Percentiles rank a stretch among this genome's conserved stretches.
These are phyloP conservation scores for Gastrolobium villosum DNA, from an alignment of 306 rosid species.

Conservation along the genomic window DNA sequence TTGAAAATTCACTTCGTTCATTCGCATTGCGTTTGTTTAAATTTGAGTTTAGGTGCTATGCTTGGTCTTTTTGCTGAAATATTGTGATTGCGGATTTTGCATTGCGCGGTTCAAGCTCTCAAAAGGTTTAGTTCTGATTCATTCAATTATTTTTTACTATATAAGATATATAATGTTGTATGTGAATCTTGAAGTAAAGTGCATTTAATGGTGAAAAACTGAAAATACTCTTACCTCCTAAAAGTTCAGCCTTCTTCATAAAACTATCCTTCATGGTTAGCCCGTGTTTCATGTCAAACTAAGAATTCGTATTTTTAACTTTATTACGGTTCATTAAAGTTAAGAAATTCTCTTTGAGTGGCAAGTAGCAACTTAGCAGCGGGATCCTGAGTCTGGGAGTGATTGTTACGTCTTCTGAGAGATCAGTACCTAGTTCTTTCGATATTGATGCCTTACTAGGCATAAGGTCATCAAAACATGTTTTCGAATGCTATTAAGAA, in stretches of 20 bases:
- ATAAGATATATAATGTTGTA: not conserved
- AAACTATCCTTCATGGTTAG: not conserved
- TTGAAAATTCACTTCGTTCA: slow-evolving; percentile 54
- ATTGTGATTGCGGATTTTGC: slow-evolving; percentile 35
- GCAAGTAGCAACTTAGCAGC: too few species aligned
- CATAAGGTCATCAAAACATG: too few species aligned
- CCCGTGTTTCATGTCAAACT: slow-evolving; percentile 1
- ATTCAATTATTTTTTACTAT: not conserved
- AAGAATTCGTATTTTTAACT: not conserved
- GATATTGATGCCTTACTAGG: too few species aligned
- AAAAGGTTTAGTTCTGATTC: slow-evolving; percentile 6
- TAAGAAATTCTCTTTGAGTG: too few species aligned
- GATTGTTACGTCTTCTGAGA: too few species aligned
- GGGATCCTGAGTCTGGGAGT: too few species aligned
- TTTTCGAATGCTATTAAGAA: too few species aligned
- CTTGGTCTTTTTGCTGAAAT: slow-evolving; percentile 38
- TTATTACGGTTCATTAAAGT: too few species aligned
- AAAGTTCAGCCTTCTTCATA: not conserved
- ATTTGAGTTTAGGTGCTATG: slow-evolving; percentile 38
- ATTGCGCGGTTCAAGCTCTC: not conserved
- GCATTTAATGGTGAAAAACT: not conserved
- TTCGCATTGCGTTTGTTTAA: slow-evolving; percentile 46
- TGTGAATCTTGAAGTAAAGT: not conserved
- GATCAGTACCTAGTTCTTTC: too few species aligned
- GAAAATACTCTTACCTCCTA: not conserved